A percentile compares a stretch with the other conserved stretches of the same genome.
Conservation (phyloP, 225 moss, liverwort and hornwort genomes). For the Climacium dendroides region DNA sequence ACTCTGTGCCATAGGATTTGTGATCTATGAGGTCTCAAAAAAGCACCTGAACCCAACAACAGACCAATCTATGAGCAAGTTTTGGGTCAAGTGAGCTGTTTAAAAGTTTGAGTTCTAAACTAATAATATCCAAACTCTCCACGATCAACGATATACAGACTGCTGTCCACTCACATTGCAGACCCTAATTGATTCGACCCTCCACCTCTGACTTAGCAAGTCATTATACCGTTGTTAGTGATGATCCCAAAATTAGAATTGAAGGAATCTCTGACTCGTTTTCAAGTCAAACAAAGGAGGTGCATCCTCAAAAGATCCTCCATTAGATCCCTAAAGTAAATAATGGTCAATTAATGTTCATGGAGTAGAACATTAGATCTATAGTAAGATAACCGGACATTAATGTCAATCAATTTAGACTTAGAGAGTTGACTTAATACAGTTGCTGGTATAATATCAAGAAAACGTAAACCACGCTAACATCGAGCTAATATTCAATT, state of each 20-base stretch:
- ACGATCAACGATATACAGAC: not conserved
- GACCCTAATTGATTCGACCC: not conserved
- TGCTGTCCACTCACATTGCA: not conserved
- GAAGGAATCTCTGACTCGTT: not conserved
- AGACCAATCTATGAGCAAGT: not conserved
- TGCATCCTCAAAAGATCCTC: not conserved
- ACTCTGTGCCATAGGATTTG: not conserved
- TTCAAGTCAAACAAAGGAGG: not conserved
- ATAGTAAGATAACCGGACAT: not conserved
- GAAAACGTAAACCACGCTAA: too few species aligned
- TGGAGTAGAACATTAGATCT: not conserved
- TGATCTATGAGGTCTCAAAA: not conserved
- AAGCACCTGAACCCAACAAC: not conserved
- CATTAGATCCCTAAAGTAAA: not conserved
- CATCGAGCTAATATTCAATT: not conserved
- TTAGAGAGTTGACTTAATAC: not conserved
- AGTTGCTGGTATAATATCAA: not conserved
- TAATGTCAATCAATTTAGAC: not conserved
- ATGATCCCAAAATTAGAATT: not conserved
- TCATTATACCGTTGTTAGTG: not conserved
- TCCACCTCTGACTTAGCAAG: too few species aligned
- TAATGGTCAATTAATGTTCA: not conserved
- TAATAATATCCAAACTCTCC: not conserved
- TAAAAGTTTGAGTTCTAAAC: not conserved
- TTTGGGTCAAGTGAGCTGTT: not conserved